Evolutionary conservation across 352 stramenopile species (phyloP).

Genomic region (Globisporangium parvum): DNA sequence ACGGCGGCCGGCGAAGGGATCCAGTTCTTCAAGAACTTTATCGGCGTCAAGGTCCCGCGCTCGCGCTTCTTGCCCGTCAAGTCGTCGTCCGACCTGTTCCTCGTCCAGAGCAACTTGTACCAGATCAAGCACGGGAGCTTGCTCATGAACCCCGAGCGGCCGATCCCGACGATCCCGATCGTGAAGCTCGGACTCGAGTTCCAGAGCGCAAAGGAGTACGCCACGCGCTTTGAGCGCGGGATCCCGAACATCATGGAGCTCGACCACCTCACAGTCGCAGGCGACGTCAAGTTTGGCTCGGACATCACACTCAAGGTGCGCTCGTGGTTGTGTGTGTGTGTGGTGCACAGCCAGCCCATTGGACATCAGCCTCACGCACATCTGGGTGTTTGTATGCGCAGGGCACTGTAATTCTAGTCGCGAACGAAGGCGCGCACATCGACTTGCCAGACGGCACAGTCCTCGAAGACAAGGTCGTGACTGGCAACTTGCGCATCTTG

Average conservation of each 20-base stretch:
- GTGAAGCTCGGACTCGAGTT: conserved; percentile 93
- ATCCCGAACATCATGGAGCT: conserved; percentile 93
- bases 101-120: conserved; percentile 92
- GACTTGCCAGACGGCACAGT: conserved; percentile 91
- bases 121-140: conserved; percentile 90
- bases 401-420: conserved; percentile 94
- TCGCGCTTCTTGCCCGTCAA: conserved; percentile 98
- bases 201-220: conserved; percentile 85
- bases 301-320: conserved; percentile 89
- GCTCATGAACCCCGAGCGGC: conserved; percentile 80
- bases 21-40: conserved; percentile 97
- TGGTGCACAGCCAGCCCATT: background rate
- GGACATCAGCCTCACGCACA: background rate
- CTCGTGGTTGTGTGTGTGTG: conserved; percentile 2
- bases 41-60: conserved; percentile 94
- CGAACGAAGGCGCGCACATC: conserved; percentile 91
- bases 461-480: conserved; percentile 93
- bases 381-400: conserved; percentile 16
- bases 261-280: conserved; percentile 91
- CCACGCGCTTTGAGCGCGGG: conserved; percentile 76
- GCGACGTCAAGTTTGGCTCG: conserved; percentile 91
- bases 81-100: conserved; percentile 97
- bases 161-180: conserved; percentile 84
- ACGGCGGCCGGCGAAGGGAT: conserved; percentile 97
- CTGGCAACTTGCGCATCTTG: conserved; percentile 90